Conservation (phyloP, 2,329 filamentous ascomycete species). For the Botrytis squamosa region DNA sequence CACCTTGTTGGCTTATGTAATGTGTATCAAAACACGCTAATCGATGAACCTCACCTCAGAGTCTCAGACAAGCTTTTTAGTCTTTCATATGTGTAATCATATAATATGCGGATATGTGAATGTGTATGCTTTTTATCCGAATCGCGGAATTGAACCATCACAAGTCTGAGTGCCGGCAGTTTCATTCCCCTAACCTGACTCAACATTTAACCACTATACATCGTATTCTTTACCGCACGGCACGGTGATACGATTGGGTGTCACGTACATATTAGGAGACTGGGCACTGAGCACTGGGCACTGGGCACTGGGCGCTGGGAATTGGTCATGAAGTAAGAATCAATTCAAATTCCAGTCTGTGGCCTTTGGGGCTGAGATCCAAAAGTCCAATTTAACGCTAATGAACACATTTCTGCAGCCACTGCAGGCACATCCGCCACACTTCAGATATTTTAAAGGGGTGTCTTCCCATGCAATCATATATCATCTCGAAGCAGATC, state of each 20-base stretch:
- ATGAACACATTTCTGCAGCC: slow-evolving; percentile 2
- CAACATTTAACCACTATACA: neutral
- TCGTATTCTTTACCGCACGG: neutral
- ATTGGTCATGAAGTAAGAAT: neutral
- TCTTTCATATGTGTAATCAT: neutral
- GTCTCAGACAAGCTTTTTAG: neutral
- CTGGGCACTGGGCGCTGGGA: neutral
- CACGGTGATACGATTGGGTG: neutral
- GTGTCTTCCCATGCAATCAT: neutral
- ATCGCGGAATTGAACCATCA: neutral
- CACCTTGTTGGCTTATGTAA: slow-evolving; percentile 11
- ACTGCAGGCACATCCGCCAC: neutral
- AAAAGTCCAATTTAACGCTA: neutral
- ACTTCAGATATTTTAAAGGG: neutral
- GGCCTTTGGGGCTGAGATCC: neutral
- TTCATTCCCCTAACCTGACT: neutral
- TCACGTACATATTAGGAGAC: neutral
- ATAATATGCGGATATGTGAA: neutral
- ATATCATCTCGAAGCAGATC: slow-evolving; percentile 13
- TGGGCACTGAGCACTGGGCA: neutral
- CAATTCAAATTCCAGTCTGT: neutral
- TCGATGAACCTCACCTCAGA: neutral
- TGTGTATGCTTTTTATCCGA: neutral
- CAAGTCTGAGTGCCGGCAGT: neutral
- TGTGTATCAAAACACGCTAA: neutral